phyloP scores from a whole-genome alignment of 2,329 filamentous ascomycete species.

The Xylariaceae sp. region DNA sequence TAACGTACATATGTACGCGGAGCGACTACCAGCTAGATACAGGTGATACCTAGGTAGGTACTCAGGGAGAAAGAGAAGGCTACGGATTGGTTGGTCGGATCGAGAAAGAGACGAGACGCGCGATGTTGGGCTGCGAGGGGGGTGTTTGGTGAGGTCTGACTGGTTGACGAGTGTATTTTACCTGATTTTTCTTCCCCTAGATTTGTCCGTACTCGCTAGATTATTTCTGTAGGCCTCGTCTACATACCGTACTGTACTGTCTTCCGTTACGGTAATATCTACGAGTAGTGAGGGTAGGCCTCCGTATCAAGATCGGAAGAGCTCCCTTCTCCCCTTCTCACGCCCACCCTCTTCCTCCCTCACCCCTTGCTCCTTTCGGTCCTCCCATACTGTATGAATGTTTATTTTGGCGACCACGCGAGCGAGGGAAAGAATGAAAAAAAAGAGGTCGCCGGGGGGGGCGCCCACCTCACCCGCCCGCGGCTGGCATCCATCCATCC shows the following conservation, averaged over 20 bases:
- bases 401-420: constrained; percentile 21
- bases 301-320: not conserved
- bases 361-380: not conserved
- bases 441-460: constrained; percentile 2
- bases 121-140: not conserved
- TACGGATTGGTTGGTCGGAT: not conserved
- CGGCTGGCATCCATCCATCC: too few relatives aligned
- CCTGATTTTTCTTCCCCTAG: too few relatives aligned
- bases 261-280: not conserved
- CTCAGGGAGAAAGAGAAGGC: too few relatives aligned
- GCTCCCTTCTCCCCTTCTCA: not conserved
- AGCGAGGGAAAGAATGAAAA: not conserved
- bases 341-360: not conserved
- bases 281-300: too few relatives aligned
- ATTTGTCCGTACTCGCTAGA: not conserved
- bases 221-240: not conserved
- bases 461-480: too few relatives aligned
- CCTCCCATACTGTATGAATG: not conserved
- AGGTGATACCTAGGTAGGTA: too few relatives aligned
- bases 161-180: not conserved
- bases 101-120: not conserved
- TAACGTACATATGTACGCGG: constrained; percentile 9
- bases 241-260: not conserved
- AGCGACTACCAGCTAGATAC: not conserved
- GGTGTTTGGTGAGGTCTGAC: not conserved